A percentile compares a stretch with the other conserved stretches of the same genome.
Conservation (phyloP, 179 eudicot genomes). For the Amaranthus tricolor region DNA sequence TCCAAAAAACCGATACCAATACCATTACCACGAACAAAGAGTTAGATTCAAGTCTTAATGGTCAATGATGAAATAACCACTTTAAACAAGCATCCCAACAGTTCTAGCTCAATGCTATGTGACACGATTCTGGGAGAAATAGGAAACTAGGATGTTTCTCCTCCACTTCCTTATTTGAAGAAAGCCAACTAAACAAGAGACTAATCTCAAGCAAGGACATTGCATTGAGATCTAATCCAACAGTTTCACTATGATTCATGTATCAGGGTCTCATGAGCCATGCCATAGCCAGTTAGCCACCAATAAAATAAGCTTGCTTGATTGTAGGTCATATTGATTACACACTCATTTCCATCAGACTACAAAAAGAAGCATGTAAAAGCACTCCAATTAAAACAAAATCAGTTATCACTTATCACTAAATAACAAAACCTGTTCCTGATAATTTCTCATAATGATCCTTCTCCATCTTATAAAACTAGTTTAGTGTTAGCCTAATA, state of each 20-base stretch:
- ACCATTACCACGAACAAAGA: neutral
- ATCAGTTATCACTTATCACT: neutral
- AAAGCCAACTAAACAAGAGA: constrained; percentile 5
- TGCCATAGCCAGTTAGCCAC: too few species aligned
- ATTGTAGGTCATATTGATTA: too few species aligned
- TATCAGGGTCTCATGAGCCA: too few species aligned
- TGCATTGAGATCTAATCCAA: neutral
- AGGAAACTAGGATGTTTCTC: neutral
- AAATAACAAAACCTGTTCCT: neutral
- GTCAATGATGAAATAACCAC: neutral
- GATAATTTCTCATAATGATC: neutral
- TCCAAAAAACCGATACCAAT: neutral
- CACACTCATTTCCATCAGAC: neutral
- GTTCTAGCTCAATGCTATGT: neutral
- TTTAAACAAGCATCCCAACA: neutral
- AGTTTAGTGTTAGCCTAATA: neutral
- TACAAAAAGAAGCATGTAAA: neutral
- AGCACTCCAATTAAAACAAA: neutral
- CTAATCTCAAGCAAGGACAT: neutral
- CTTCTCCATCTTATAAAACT: neutral
- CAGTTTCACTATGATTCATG: neutral
- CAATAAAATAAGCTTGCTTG: too few species aligned
- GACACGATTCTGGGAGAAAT: neutral
- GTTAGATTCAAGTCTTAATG: neutral
- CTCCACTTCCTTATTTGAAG: neutral